Evolutionary conservation across 768 basidiomycete species (phyloP).

Genomic region (Suillus americanus): DNA sequence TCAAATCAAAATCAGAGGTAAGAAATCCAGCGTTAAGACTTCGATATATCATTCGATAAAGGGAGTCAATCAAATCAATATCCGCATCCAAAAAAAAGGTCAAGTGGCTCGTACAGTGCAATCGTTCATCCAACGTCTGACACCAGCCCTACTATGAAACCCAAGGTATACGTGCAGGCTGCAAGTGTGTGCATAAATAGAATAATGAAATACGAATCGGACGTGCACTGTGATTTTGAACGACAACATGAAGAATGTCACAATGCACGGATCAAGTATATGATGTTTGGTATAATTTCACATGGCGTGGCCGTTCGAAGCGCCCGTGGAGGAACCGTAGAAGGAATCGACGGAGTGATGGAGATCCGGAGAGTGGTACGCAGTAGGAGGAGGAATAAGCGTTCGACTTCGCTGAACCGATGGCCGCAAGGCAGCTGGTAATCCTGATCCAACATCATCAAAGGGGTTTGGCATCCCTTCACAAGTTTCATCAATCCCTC

Average conservation of each 20-base stretch:
- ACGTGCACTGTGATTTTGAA: neutral
- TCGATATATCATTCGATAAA: neutral
- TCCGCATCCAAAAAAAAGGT: neutral
- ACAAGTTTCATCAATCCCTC: slow-evolving; percentile 7
- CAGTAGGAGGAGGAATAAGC: slow-evolving; percentile 7
- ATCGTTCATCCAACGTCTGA: neutral
- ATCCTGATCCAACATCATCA: slow-evolving; percentile 8
- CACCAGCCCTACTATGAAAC: neutral
- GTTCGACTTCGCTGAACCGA: slow-evolving; percentile 8
- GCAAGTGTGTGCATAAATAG: neutral
- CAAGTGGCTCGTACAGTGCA: neutral
- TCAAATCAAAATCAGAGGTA: neutral
- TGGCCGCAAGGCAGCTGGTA: slow-evolving; percentile 17
- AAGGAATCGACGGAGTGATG: slow-evolving; percentile 32
- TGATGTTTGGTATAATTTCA: neutral
- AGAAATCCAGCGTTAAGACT: neutral
- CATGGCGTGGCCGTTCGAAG: neutral
- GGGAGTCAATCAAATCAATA: neutral
- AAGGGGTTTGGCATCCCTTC: slow-evolving; percentile 19
- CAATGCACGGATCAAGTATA: neutral
- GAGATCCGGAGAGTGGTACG: slow-evolving; percentile 4
- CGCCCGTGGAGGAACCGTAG: slow-evolving; percentile 11
- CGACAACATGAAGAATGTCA: slow-evolving; percentile 2
- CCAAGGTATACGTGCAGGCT: neutral
- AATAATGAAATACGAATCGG: neutral